Percentiles rank a stretch among this genome's conserved stretches.
phyloP scores from a whole-genome alignment of 208 protist genomes.

The Tetramitus jugosus region DNA sequence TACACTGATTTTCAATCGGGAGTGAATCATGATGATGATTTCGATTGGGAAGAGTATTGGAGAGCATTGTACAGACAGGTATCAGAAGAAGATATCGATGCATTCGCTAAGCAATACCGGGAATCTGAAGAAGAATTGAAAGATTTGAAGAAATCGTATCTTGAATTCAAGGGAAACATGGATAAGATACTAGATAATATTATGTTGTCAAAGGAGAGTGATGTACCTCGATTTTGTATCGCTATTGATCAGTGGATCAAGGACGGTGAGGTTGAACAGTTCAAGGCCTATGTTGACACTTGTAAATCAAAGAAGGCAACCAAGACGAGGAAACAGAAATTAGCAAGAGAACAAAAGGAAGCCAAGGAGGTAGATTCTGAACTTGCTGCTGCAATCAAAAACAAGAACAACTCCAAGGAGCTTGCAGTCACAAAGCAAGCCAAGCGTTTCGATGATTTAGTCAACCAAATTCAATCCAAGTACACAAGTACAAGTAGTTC shows the following conservation, averaged over 20 bases:
- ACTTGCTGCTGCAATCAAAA: background rate
- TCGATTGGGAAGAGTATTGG: conserved; percentile 29
- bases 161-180: conserved; percentile 4
- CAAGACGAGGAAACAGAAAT: background rate
- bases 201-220: background rate
- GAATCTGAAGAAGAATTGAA: conserved; percentile 18
- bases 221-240: background rate
- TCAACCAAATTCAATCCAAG: background rate
- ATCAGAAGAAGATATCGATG: conserved; percentile 18
- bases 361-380: background rate
- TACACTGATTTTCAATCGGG: background rate
- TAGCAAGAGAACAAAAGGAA: background rate
- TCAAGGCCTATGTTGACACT: background rate
- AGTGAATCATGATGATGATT: background rate
- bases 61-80: conserved; percentile 21
- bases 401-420: too few species aligned
- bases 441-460: background rate
- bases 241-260: background rate
- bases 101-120: conserved; percentile 5
- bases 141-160: conserved; percentile 20
- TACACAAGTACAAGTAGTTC: too few species aligned
- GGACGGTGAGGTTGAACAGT: background rate
- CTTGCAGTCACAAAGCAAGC: background rate
- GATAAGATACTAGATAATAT: background rate
- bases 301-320: background rate